Evolutionary conservation across 768 basidiomycete genomes (phyloP), one percentile per base, ranked within the genome.

Genomic region (Termitomyces bulborhizus): DNA sequence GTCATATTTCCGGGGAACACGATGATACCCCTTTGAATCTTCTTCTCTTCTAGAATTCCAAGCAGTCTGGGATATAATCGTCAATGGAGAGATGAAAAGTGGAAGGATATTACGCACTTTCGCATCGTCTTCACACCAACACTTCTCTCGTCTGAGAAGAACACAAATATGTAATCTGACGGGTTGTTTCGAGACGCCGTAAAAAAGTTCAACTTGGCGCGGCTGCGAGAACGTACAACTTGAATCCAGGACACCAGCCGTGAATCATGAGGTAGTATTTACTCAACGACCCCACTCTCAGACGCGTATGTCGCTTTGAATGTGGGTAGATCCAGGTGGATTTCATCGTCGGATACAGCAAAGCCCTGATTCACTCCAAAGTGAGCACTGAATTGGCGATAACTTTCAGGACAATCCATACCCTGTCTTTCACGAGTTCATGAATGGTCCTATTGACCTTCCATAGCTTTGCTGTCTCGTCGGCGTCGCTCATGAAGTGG

Each of bases 61-160:
- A 98, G 81, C 61, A 99, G 76, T 68, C 96, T 98, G 66, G 4
- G 43, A 29, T 16, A 50, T 43, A 32, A 51, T 47, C 34, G 40
- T 59, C 37, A 53, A 45, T 32, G 41, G 40, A 57, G 59, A 54
- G 47, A 31, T 49, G 31, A 27, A 31, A 24, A 37, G 46, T 47
- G 16, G 24, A 27, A 41, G 36, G 26, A 31, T 46, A 36, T 24
- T 24, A 77, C 88, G 53, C 69, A 97, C 96, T 93, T 96, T 75
- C 94, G 79, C 93, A 98, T 98, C 3, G 94, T 93, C 71, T 97
- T 96, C 43, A 98, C 93, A 56, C 94, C 92, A 6, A 98, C 97
- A 64, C 91, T 93, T 69, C 77, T 82, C 71, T 98, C 97, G 45
- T 95, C 93, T n/a, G 93, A 86, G 72, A 96, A 99, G 69, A 90